Evolutionary conservation across 495 filamentous ascomycete genomes (phyloP).

Genomic region (Glutinoglossum americanum): DNA sequence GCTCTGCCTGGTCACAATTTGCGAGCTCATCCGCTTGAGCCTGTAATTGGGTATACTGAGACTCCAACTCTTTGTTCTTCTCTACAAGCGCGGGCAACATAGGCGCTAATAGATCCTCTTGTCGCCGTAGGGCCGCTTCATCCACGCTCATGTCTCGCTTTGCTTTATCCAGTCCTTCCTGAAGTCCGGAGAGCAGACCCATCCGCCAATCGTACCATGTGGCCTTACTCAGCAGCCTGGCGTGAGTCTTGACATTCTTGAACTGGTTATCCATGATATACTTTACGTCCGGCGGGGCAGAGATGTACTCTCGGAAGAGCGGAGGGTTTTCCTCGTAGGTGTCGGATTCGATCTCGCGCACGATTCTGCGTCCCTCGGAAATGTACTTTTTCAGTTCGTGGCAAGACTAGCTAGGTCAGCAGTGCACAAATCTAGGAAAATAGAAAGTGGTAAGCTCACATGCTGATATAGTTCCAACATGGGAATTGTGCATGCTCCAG

Average conservation of each 20-base stretch:
- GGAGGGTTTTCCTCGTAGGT: constrained; percentile 74
- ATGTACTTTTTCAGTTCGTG: constrained; percentile 90
- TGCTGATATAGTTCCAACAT: constrained; percentile 90
- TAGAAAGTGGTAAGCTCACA: constrained; percentile 26
- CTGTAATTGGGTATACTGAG: constrained; percentile 42
- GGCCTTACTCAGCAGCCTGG: constrained; percentile 68
- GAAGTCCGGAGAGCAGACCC: constrained; percentile 67
- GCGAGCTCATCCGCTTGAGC: constrained; percentile 52
- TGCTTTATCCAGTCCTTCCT: constrained; percentile 53
- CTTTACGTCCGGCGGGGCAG: constrained; percentile 64
- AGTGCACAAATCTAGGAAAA: neutral
- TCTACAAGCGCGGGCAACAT: constrained; percentile 42
- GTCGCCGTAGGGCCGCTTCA: constrained; percentile 39
- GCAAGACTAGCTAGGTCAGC: constrained; percentile 37
- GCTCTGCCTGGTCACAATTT: constrained; percentile 56
- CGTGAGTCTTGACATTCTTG: constrained; percentile 85
- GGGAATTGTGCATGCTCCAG: constrained; percentile 75
- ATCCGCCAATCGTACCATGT: constrained; percentile 98
- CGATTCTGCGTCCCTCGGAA: constrained; percentile 66
- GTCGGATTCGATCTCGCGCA: constrained; percentile 70
- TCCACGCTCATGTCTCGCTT: constrained; percentile 57
- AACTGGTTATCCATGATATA: constrained; percentile 87
- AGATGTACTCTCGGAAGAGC: constrained; percentile 77
- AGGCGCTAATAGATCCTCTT: constrained; percentile 40
- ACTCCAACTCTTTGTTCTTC: constrained; percentile 32